Base-by-base conservation (phyloP, 1,284 basidiomycete genomes). In the Entoloma clypeatum region DNA sequence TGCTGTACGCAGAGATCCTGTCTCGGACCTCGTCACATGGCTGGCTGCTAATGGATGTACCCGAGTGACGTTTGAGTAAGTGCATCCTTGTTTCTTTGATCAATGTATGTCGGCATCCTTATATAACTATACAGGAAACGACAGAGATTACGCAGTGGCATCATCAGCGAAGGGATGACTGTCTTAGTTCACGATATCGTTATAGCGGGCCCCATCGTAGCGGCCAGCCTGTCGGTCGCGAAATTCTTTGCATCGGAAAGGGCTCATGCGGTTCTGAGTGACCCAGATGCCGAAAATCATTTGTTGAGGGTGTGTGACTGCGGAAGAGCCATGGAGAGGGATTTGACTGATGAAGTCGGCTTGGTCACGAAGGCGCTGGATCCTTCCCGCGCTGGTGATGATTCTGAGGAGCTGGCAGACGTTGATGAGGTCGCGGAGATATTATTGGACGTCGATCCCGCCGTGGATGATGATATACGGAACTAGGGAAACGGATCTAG, bases 21-120 rank as follows among this genome's bases (percentile, higher is more conserved):
- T 86, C 2, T 75, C 81, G 0, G 74, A 78, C 42, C 60, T 90
- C 36, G 67, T 78, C 60, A 64, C 80, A 29, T 89, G 81, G 79
- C 63, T 74, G 2, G 75, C 73, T 1, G 61, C 65, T 32, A 54
- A 62, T 11, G 80, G 81, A 0, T 90, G 87, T 41, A 55, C 42
- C n/a, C 52, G 54, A 31, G 44, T 68, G 14, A 41, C 47, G 10
- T 62, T 69, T 32, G 49, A 52, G 69, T 71, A 45, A 39, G 65
- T 53, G 21, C 7, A 22, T 11, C 32, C 17, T 26, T n/a, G 7
- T 30, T 27, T 31, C 40, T 34, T 24, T 6, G 25, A 25, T 13
- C 17, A 36, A 13, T 30, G 17, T 11, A 13, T 19, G 1, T 6
- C 16, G 5, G 8, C 23, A 29, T 36, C 7, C 25, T 32, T 7